Evolutionary conservation across 306 rosid genomes (phyloP), one percentile per base, ranked within the genome.

Genomic region (Astragalus glycyphyllos): DNA sequence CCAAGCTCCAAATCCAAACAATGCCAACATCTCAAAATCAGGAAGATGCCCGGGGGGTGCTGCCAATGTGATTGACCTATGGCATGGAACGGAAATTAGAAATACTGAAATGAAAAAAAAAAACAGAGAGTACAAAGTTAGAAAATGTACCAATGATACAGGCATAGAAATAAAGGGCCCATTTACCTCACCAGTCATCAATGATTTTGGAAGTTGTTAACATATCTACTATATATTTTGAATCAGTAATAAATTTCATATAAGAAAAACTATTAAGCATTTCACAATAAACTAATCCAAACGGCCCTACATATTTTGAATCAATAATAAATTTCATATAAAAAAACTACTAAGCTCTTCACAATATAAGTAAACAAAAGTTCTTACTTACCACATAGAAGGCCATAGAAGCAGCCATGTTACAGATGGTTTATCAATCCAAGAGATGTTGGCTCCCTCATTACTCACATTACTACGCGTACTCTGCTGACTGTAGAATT

Each of bases 361-460:
- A 15, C 2, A 23, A 13, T 12, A 17, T 8, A 46, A 47, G 12
- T 41, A 47, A 31, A 65, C 12, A 62, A 50, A 56, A 68, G 8
- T 34, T n/a, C n/a, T n/a, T n/a, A n/a, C 89, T 61, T 84, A 88
- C 97, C 97, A 88, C 81, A 92, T 73, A 78, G 90, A 92, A 48
- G 96, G 98, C 98, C 92, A 92, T 60, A 91, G 86, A 63, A 92
- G 96, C 54, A 92, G 71, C 98, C 96, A 92, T 40, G 92, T 89
- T 55, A 96, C 96, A 68, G 87, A 87, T 53, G 96, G 97, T 71
- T 84, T 89, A 74, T 83, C 85, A 58, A 92, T 83, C 97, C 97
- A 87, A 67, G 89, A 76, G 53, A 76, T 44, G 49, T 23, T 48
- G 31, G n/a, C 82, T 38, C 67, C 61, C 32, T 62, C 61, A 16